Percentiles rank a stretch among this genome's conserved stretches.
phyloP scores from a whole-genome alignment of 2,329 filamentous ascomycete species.

The Leptoxyphium fumago region DNA sequence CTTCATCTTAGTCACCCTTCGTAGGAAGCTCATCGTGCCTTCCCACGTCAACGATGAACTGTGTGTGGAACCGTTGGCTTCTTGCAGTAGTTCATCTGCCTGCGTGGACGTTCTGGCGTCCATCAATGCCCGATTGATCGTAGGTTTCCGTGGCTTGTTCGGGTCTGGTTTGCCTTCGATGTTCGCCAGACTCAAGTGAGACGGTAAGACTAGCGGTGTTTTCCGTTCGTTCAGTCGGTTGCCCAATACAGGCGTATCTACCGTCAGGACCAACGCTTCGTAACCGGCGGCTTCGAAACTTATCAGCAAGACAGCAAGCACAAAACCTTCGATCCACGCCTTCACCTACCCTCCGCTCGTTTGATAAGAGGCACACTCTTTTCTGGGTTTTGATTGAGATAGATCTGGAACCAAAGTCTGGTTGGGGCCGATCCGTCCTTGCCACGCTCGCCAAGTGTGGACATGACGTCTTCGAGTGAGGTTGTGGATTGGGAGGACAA shows the following conservation, averaged over 20 bases:
- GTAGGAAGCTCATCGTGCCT: neutral
- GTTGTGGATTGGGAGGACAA: slow-evolving; percentile 17
- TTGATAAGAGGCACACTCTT: slow-evolving; percentile 13
- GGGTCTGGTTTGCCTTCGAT: neutral
- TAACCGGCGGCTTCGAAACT: slow-evolving; percentile 10
- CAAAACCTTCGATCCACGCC: slow-evolving; percentile 7
- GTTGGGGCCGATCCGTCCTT: neutral
- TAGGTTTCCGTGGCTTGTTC: neutral
- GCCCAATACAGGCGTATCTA: slow-evolving; percentile 18
- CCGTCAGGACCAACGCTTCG: slow-evolving; percentile 17
- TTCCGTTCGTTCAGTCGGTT: slow-evolving; percentile 19
- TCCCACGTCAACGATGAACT: neutral
- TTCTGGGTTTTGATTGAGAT: slow-evolving; percentile 1
- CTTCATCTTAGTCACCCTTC: neutral
- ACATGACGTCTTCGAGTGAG: slow-evolving; percentile 17
- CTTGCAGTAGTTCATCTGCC: neutral
- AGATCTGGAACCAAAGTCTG: neutral
- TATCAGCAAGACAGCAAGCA: slow-evolving; percentile 5
- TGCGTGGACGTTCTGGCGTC: neutral
- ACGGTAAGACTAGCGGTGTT: slow-evolving; percentile 7
- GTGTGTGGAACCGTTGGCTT: neutral
- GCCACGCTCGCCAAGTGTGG: slow-evolving; percentile 1
- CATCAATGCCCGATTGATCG: neutral
- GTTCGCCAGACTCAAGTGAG: slow-evolving; percentile 13
- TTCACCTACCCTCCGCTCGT: slow-evolving; percentile 35